These are phyloP conservation scores for Acanthamoeba rhysodes DNA, from an alignment of 208 protist genomes.

Conservation along the genomic window DNA sequence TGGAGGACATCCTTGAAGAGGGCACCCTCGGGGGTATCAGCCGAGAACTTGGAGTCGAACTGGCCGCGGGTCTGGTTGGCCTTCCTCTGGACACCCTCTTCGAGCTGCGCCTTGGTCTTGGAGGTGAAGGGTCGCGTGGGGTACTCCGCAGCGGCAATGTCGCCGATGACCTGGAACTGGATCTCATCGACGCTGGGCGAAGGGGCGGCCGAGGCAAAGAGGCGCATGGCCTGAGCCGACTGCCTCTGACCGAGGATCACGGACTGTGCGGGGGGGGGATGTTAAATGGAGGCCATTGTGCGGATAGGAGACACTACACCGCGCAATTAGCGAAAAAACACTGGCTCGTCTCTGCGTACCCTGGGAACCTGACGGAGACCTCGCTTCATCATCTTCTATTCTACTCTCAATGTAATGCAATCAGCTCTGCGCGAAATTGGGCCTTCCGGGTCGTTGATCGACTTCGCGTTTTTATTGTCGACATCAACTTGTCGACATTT, in stretches of 20 bases:
- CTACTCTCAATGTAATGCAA: neutral
- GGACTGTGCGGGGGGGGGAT: neutral
- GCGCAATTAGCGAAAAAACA: neutral
- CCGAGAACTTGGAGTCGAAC: conserved; percentile 7
- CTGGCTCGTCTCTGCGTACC: neutral
- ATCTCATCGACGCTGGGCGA: conserved; percentile 41
- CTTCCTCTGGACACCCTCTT: conserved; percentile 15
- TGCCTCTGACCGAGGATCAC: neutral
- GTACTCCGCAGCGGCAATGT: neutral
- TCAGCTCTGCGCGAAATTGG: neutral
- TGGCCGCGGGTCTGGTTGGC: conserved; percentile 5
- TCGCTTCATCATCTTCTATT: conserved; percentile 44
- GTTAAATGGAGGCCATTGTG: no score
- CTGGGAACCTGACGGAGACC: conserved; percentile 27
- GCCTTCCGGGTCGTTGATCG: no score
- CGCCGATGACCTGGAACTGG: conserved; percentile 23
- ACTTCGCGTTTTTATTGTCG: no score
- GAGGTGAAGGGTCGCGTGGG: conserved; percentile 21
- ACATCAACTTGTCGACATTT: no score
- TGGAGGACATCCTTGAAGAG: conserved; percentile 45
- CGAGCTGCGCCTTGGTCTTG: neutral
- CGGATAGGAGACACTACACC: no score
- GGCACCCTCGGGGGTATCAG: conserved; percentile 11
- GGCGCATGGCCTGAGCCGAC: conserved; percentile 33
- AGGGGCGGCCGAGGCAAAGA: neutral